A percentile compares a stretch with the other conserved stretches of the same genome.
phyloP scores from a whole-genome alignment of 495 filamentous ascomycete genomes.

The Lasiosphaeria hispida region DNA sequence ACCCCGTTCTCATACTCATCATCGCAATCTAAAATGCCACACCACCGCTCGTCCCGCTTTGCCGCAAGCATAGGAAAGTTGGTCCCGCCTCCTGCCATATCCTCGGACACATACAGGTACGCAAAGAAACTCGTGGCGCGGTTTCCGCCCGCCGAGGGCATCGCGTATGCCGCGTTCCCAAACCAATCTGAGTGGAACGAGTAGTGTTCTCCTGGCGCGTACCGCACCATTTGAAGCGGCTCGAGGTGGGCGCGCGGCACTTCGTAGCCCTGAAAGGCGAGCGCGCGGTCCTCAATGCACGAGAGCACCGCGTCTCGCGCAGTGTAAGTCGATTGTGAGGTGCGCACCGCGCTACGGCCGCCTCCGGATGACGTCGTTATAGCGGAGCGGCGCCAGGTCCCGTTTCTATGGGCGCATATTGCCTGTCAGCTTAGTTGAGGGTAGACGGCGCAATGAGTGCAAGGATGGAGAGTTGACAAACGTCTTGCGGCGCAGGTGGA shows the following conservation, averaged over 20 bases:
- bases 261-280: conserved; percentile 61
- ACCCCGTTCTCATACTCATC: conserved; percentile 51
- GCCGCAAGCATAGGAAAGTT: conserved; percentile 46
- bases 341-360: conserved; percentile 34
- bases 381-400: conserved; percentile 35
- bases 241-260: conserved; percentile 36
- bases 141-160: conserved; percentile 44
- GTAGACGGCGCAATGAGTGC: background rate
- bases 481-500: conserved; percentile 40
- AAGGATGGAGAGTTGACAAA: conserved; percentile 22
- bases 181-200: conserved; percentile 55
- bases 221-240: conserved; percentile 50
- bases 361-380: conserved; percentile 31
- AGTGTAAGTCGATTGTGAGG: conserved; percentile 39
- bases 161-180: conserved; percentile 37
- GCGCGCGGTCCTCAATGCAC: conserved; percentile 65
- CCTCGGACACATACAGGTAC: conserved; percentile 43
- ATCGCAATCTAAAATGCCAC: conserved; percentile 56
- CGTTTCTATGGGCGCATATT: no score
- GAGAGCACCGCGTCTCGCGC: conserved; percentile 54
- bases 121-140: conserved; percentile 52
- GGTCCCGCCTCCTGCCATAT: conserved; percentile 50
- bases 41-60: conserved; percentile 45
- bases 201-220: conserved; percentile 45
- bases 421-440: background rate